phyloP scores from a whole-genome alignment of 495 filamentous ascomycete species.

The Letharia lupina region DNA sequence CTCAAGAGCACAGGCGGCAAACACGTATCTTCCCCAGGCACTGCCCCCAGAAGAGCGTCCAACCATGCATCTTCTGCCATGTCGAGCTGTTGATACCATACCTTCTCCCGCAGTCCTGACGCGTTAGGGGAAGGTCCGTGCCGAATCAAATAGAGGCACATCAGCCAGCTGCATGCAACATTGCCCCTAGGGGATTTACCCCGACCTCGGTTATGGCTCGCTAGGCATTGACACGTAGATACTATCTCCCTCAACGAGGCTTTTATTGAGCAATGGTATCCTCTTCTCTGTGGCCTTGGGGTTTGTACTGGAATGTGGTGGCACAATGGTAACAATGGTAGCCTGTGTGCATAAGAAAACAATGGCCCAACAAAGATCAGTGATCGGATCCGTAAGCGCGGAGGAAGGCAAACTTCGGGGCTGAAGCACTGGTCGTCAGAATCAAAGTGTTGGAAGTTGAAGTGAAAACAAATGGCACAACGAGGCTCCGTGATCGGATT shows the following conservation, averaged over 20 bases:
- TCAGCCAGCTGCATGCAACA: constrained; percentile 15
- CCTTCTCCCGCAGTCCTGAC: constrained; percentile 9
- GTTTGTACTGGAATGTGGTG: neutral
- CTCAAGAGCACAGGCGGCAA: neutral
- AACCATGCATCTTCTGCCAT: neutral
- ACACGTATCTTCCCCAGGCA: neutral
- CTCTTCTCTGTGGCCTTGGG: neutral
- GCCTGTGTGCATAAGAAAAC: neutral
- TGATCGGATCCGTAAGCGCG: neutral
- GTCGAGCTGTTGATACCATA: neutral
- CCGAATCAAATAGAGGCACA: constrained; percentile 17
- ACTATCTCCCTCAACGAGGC: neutral
- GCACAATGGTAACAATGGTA: neutral
- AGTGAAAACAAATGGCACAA: neutral
- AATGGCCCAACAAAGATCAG: neutral
- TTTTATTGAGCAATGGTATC: neutral
- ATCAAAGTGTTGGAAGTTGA: neutral
- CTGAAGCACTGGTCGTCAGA: neutral
- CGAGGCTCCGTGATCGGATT: constrained; percentile 3
- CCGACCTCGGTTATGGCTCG: constrained; percentile 5
- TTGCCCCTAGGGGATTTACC: constrained; percentile 7
- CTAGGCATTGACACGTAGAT: neutral
- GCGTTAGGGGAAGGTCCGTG: constrained; percentile 3
- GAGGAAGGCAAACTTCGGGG: neutral
- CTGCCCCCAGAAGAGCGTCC: neutral